phyloP scores from a whole-genome alignment of 352 stramenopile species.

The Pythium utonaiense region DNA sequence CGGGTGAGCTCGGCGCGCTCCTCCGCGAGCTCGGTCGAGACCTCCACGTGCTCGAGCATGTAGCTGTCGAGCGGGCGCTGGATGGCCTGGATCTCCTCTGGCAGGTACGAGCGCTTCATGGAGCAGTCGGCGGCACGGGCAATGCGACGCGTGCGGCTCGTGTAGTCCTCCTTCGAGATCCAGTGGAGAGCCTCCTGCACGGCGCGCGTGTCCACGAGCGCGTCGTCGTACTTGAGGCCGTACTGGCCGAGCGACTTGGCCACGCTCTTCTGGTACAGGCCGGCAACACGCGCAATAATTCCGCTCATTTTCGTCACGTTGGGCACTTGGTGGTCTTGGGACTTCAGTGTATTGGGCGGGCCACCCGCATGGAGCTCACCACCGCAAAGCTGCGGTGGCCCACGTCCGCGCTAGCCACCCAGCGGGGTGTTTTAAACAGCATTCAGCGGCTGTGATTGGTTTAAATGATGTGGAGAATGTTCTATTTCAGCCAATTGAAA shows the following conservation, averaged over 20 bases:
- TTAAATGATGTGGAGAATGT: not conserved
- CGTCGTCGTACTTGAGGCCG: constrained; percentile 87
- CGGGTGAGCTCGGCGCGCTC: constrained; percentile 79
- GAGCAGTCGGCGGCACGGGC: constrained; percentile 78
- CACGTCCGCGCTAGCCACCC: constrained; percentile 4
- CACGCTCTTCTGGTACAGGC: constrained; percentile 82
- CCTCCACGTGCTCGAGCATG: constrained; percentile 50
- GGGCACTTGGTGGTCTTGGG: not conserved
- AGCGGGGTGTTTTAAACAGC: constrained; percentile 24
- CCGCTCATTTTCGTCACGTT: constrained; percentile 22
- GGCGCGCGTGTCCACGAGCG: constrained; percentile 74
- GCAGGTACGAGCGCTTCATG: constrained; percentile 82
- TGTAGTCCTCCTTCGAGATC: constrained; percentile 75
- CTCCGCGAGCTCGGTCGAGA: constrained; percentile 54
- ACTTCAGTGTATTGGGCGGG: not conserved
- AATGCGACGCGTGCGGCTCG: constrained; percentile 74
- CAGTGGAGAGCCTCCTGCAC: constrained; percentile 80
- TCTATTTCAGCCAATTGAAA: constrained; percentile 14
- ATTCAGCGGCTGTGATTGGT: not conserved
- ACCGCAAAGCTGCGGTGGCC: constrained; percentile 16
- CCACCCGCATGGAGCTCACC: constrained; percentile 11
- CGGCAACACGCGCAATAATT: constrained; percentile 45
- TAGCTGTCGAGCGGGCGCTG: constrained; percentile 80
- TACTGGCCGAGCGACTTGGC: constrained; percentile 77
- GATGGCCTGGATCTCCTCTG: constrained; percentile 84